A percentile compares a stretch with the other conserved stretches of the same genome.
Evolutionary conservation across 2,329 filamentous ascomycete genomes (phyloP).

Genomic region (Cladosporium velox): DNA sequence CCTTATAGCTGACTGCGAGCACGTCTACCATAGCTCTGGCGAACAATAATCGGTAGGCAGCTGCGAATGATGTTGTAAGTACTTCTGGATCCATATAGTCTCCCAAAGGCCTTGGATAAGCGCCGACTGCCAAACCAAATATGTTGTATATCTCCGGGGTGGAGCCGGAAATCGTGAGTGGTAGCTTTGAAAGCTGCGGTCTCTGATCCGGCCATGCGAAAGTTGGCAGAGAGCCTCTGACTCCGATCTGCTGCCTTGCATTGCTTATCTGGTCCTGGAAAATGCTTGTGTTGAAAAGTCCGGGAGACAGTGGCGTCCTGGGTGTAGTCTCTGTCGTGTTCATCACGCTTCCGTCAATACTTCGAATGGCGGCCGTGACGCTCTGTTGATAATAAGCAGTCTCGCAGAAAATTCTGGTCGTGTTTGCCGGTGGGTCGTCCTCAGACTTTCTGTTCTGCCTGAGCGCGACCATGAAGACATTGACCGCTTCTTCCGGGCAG

Average conservation of each 20-base stretch:
- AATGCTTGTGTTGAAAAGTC: constrained; percentile 35
- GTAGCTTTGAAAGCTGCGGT: neutral
- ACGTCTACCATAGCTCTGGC: constrained; percentile 39
- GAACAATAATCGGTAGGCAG: constrained; percentile 48
- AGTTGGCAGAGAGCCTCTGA: neutral
- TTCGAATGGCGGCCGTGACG: constrained; percentile 45
- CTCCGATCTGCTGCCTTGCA: neutral
- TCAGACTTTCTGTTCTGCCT: neutral
- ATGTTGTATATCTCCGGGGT: constrained; percentile 31
- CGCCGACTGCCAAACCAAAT: constrained; percentile 42
- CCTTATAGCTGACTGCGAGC: constrained; percentile 26
- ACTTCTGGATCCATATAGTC: constrained; percentile 40
- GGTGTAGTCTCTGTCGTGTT: constrained; percentile 28
- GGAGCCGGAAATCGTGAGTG: neutral
- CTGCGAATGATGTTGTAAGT: constrained; percentile 41
- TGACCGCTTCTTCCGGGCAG: constrained; percentile 26
- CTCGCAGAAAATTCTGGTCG: constrained; percentile 47
- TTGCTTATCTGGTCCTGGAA: constrained; percentile 33
- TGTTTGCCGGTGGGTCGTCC: constrained; percentile 16
- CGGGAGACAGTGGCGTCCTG: constrained; percentile 29
- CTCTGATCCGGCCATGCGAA: neutral
- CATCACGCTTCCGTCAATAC: constrained; percentile 29
- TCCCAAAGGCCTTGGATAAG: constrained; percentile 30
- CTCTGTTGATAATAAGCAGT: constrained; percentile 50
- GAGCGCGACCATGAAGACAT: constrained; percentile 21